phyloP scores from a whole-genome alignment of 2,329 filamentous ascomycete genomes.

The Trichophyton schoenleinii region DNA sequence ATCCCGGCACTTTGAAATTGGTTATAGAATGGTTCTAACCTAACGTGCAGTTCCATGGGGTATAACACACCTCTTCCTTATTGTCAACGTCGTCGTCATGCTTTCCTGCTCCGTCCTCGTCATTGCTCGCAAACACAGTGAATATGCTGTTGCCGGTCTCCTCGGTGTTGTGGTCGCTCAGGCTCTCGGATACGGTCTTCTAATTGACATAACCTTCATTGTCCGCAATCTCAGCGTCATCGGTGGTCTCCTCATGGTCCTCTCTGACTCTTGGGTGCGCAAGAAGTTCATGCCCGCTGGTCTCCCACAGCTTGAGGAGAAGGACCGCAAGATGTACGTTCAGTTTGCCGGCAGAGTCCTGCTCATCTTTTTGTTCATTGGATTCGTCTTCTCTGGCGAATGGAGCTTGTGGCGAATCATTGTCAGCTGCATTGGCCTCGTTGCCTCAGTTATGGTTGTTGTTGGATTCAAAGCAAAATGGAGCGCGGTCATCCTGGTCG shows the following conservation, averaged over 20 bases:
- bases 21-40: background rate
- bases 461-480: conserved; percentile 99
- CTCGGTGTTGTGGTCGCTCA: conserved; percentile 85
- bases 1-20: background rate
- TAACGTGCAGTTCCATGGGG: conserved; percentile 60
- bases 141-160: conserved; percentile 82
- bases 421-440: conserved; percentile 70
- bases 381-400: conserved; percentile 88
- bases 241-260: conserved; percentile 92
- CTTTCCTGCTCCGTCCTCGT: conserved; percentile 66
- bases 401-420: conserved; percentile 83
- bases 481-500: conserved; percentile 86
- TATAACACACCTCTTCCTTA: conserved; percentile 83
- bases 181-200: conserved; percentile 89
- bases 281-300: conserved; percentile 96
- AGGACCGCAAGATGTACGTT: conserved; percentile 99
- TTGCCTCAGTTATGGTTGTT: conserved; percentile 95
- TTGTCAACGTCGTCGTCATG: conserved; percentile 86
- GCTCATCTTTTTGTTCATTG: conserved; percentile 93
- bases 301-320: conserved; percentile 87
- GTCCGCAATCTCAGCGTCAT: conserved; percentile 96
- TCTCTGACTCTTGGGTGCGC: conserved; percentile 95
- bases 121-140: conserved; percentile 83
- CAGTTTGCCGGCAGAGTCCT: conserved; percentile 92
- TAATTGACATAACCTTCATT: conserved; percentile 99